Evolutionary conservation across 257 asterid genomes (phyloP), one percentile per base, ranked within the genome.

Genomic region (Penstemon newberryi): DNA sequence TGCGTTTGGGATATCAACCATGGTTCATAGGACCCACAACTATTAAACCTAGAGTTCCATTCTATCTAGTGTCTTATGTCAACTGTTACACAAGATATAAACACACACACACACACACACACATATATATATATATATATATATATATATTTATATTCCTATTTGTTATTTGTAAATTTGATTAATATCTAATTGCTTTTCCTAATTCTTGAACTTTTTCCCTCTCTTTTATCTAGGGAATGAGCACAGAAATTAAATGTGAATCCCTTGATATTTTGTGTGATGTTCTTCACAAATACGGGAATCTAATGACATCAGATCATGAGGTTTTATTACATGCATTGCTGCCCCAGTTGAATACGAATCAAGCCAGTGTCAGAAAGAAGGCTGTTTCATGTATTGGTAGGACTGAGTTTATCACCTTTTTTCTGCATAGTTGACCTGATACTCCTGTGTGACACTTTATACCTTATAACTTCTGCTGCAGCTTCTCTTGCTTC

Each of bases 241-340:
- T 79, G 91, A 78, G 89, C 81, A 82, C 93, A 13, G 99, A 94
- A 81, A 94, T 94, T 73, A 94, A 91, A 76, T 94, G 99, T 57
- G 99, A 94, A 81, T 87, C 95, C 82, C 96, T 94, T 60, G 99
- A 94, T 75, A 94, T 94, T 70, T 78, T 89, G 52, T 89, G 96
- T 82, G 97, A 91, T 71, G 93, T 89, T 82, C 98, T 91, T 78
- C 99, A 91, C 85, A 94, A 91, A 77, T 91, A 87, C 45, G 99
- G 99, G 73, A 94, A 81, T 81, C 80, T 91, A 78, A 84, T 91
- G 92, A 82, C 84, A 66, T 72, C 96, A 15, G 93, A 89, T 76
- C 99, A 94, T 56, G 99, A 89, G 77, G 74, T 75, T n/a, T 79
- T 94, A 67, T 70, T 91, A 78, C 63, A 70, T 70, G 94, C 98